A percentile compares a stretch with the other conserved stretches of the same genome.
Evolutionary conservation across 2,329 filamentous ascomycete species (phyloP).

Genomic region (Epichloe hybrida): DNA sequence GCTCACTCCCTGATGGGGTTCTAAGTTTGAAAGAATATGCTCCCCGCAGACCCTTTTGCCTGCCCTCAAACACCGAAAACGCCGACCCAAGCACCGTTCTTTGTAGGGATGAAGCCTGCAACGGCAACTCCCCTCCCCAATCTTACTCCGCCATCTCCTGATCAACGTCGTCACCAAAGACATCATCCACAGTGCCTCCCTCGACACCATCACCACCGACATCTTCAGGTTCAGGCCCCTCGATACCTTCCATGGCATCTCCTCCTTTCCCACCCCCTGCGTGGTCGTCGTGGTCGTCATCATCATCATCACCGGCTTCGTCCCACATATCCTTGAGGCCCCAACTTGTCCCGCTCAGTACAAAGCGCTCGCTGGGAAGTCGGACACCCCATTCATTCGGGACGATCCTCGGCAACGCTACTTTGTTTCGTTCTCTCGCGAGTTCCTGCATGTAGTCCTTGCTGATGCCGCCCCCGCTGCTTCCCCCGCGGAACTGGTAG

Average conservation of each 20-base stretch:
- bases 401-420: conserved; percentile 48
- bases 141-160: conserved; percentile 43
- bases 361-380: conserved; percentile 54
- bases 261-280: conserved; percentile 29
- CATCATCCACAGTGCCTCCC: conserved; percentile 38
- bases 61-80: conserved; percentile 6
- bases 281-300: conserved; percentile 25
- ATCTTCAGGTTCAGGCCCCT: conserved; percentile 27
- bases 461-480: conserved; percentile 38
- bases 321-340: conserved; percentile 47
- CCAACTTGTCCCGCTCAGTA: conserved; percentile 53
- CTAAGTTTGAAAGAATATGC: not conserved
- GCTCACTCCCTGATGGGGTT: not conserved
- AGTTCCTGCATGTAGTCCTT: conserved; percentile 69
- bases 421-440: conserved; percentile 54
- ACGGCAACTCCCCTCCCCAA: not conserved
- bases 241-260: conserved; percentile 37
- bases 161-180: conserved; percentile 40
- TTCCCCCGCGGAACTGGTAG: conserved; percentile 52
- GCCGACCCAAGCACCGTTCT: not conserved
- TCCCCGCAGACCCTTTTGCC: not conserved
- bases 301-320: conserved; percentile 30
- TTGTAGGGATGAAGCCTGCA: not conserved
- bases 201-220: conserved; percentile 34
- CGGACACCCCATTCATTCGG: conserved; percentile 55